Evolutionary conservation across 805 yeast species (phyloP), one percentile per base, ranked within the genome.

Genomic region (Osmozyma mogii): DNA sequence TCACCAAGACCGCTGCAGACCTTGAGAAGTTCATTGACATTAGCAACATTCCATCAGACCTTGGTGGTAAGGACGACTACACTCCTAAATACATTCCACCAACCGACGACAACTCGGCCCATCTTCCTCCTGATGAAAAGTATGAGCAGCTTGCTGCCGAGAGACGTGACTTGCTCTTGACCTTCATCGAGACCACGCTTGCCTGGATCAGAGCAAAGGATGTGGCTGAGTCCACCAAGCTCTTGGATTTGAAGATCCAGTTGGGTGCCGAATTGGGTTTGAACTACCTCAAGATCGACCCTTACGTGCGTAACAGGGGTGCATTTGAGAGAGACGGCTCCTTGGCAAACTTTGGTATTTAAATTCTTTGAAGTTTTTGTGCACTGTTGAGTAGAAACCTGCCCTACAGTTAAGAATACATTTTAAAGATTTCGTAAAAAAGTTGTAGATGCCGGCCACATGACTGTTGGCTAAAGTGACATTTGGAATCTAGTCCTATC

Each of bases 241-340:
- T 22, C 16, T 22, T 22, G 25, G 15, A n/a, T 9, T 4, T n/a
- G 15, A 5, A n/a, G 15, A 6, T 22, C 5, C 25, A 22, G 25
- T 22, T 22, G 25, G 25, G 15, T 9, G 15, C 14, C 10, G 25
- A 22, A 16, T 22, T 22, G 25, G 25, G 7, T 9, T 10, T 12
- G 25, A 22, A 22, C 25, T 22, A 6, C 14, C 4, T 5, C 14
- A 37, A 26, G 32, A 17, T 15, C 24, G 49, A 42, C 29, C 47
- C 47, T 9, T 42, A 42, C 29, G 24, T 38, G 22, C 39, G 47
- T 9, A 27, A 36, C 27, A 28, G 43, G 9, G 44, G 45, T 9
- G 33, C 33, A 12, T 42, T 30, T 30, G 47, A 42, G 32, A 32
- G 47, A 29, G 37, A 40, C 25, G 44, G 43, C 7, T 30, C 43